Percentiles rank a stretch among this genome's conserved stretches.
phyloP scores from a whole-genome alignment of 1,284 basidiomycete genomes.

The Earliella scabrosa region DNA sequence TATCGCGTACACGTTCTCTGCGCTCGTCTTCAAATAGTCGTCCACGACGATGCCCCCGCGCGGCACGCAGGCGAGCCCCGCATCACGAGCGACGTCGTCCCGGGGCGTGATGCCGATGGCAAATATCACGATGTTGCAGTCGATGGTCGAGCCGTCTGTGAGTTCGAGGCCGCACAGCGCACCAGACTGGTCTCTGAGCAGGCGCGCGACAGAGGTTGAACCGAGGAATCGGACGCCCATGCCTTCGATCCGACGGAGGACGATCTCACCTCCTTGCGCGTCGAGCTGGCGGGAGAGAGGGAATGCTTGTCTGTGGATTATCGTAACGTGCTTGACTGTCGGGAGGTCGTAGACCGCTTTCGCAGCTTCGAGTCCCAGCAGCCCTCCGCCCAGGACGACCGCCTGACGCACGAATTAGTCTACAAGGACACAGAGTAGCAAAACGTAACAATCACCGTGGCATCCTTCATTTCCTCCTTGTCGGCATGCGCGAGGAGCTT shows the following conservation, averaged over 20 bases:
- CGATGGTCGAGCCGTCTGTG: slow-evolving; percentile 46
- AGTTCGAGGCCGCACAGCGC: slow-evolving; percentile 54
- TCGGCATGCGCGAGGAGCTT: slow-evolving; percentile 62
- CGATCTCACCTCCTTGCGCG: slow-evolving; percentile 69
- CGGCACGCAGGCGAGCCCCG: slow-evolving; percentile 52
- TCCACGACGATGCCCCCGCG: slow-evolving; percentile 62
- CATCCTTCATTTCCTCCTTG: slow-evolving; percentile 43
- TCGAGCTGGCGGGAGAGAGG: slow-evolving; percentile 78
- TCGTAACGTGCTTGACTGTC: slow-evolving; percentile 48
- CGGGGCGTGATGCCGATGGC: slow-evolving; percentile 74
- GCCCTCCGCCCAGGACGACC: slow-evolving; percentile 72
- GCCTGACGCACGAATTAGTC: slow-evolving; percentile 34
- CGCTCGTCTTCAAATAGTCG: slow-evolving; percentile 61
- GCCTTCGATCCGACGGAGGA: slow-evolving; percentile 66
- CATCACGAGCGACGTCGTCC: slow-evolving; percentile 63
- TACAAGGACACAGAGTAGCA: not conserved
- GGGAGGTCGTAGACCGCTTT: slow-evolving; percentile 72
- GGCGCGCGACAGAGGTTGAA: slow-evolving; percentile 49
- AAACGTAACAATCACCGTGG: slow-evolving; percentile 4
- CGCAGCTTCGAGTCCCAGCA: slow-evolving; percentile 77
- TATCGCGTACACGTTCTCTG: slow-evolving; percentile 69
- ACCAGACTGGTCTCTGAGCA: slow-evolving; percentile 41
- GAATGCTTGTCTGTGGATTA: slow-evolving; percentile 65
- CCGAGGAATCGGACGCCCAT: slow-evolving; percentile 70
- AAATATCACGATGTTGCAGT: slow-evolving; percentile 61